These are phyloP conservation scores for Gracilaria caudata DNA, from an alignment of 23 red algal species.

Conservation along the genomic window DNA sequence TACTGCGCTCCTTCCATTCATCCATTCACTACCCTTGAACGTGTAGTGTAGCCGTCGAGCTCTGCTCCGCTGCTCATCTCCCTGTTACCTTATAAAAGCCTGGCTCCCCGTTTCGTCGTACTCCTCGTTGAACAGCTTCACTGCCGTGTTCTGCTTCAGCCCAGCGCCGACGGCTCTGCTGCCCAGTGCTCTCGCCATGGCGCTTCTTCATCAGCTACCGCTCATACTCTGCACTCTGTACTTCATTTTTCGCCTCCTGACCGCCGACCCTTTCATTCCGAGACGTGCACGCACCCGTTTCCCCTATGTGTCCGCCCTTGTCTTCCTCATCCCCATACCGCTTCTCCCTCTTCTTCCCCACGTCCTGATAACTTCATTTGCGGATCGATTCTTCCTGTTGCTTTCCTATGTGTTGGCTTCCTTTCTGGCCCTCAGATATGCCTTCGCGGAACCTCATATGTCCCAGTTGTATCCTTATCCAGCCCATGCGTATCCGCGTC, in stretches of 20 bases:
- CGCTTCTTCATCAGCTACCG: constrained; percentile 25
- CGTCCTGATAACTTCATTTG: constrained; percentile 12
- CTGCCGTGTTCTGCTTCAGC: not conserved
- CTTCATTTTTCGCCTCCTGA: constrained; percentile 32
- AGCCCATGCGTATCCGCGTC: not conserved
- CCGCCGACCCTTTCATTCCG: constrained; percentile 33
- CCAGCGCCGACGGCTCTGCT: not conserved
- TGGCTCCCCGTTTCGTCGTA: not conserved
- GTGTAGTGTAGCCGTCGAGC: too few relatives aligned
- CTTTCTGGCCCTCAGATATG: not conserved
- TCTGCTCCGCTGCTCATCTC: not conserved
- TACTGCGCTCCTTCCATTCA: not conserved
- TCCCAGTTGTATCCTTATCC: not conserved
- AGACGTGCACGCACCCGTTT: not conserved
- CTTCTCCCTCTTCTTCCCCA: constrained; percentile 34
- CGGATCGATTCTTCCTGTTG: not conserved
- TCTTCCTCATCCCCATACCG: constrained; percentile 31
- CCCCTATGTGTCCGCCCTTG: not conserved
- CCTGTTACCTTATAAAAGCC: not conserved
- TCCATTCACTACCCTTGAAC: not conserved
- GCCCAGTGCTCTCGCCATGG: constrained; percentile 2
- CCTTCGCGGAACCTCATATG: not conserved
- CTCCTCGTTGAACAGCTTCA: not conserved
- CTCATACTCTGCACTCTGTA: constrained; percentile 22
- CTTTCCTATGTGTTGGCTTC: constrained; percentile 8